A percentile compares a stretch with the other conserved stretches of the same genome.
Conservation (phyloP, 2,329 filamentous ascomycete species). For the Colletotrichum tamarilloi region DNA sequence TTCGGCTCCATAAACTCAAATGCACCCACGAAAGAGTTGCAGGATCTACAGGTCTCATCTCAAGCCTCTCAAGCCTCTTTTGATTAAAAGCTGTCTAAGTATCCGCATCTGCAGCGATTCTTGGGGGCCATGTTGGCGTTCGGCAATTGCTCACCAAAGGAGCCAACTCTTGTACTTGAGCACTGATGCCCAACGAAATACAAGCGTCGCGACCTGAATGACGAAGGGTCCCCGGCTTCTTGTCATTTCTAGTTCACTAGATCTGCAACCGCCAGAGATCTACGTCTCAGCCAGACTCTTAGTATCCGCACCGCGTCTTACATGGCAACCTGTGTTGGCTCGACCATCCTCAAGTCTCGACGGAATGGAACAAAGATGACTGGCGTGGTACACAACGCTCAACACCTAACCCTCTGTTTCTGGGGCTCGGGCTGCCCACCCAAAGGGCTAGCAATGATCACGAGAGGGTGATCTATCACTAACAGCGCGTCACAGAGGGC, state of each 20-base stretch:
- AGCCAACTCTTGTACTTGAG: conserved; percentile 1
- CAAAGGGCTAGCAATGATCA: conserved; percentile 16
- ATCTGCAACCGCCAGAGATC: conserved; percentile 7
- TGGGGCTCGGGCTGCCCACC: neutral
- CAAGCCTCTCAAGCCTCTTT: conserved; percentile 20
- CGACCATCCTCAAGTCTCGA: conserved; percentile 1
- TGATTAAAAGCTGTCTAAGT: conserved; percentile 4
- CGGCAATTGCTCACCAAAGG: neutral
- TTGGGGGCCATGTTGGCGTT: conserved; percentile 17
- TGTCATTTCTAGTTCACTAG: conserved; percentile 3
- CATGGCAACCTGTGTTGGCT: neutral
- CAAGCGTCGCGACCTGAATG: neutral
- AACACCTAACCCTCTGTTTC: conserved; percentile 19
- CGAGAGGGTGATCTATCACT: conserved; percentile 4
- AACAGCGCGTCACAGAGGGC: neutral
- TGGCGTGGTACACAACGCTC: conserved; percentile 8
- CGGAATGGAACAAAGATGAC: conserved; percentile 14
- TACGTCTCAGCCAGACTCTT: neutral
- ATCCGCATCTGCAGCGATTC: conserved; percentile 1
- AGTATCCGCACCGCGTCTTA: conserved; percentile 5
- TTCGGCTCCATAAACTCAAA: conserved; percentile 29
- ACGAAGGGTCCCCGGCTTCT: conserved; percentile 8
- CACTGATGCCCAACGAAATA: conserved; percentile 28
- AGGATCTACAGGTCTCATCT: conserved; percentile 34
- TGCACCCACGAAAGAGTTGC: conserved; percentile 18